Evolutionary conservation across 805 yeast species (phyloP).

Genomic region (Starmerella khaoyaiensis): DNA sequence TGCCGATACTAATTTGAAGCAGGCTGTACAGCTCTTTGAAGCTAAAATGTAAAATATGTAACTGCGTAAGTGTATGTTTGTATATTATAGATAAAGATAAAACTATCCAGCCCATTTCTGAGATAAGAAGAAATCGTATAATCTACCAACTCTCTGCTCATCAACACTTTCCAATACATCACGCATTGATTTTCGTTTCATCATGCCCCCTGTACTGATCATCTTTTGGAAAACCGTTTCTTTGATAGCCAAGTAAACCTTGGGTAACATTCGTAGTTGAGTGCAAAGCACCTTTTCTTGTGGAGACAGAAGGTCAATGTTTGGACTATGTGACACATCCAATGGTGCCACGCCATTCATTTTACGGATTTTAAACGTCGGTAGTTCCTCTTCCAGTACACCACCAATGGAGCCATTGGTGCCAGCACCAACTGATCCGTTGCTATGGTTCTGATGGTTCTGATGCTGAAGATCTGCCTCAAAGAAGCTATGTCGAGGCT

Average conservation of each 20-base stretch:
- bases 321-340: slow-evolving; percentile 50
- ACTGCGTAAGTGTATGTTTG: not conserved
- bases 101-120: slow-evolving; percentile 61
- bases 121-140: slow-evolving; percentile 82
- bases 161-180: slow-evolving; percentile 67
- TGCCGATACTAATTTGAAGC: slow-evolving; percentile 18
- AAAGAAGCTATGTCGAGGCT: slow-evolving; percentile 16
- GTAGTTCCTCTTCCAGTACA: slow-evolving; percentile 15
- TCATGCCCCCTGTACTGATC: slow-evolving; percentile 65
- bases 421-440: not conserved
- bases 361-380: slow-evolving; percentile 25
- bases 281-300: slow-evolving; percentile 83
- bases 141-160: slow-evolving; percentile 69
- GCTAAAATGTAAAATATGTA: slow-evolving; percentile 12
- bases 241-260: slow-evolving; percentile 86
- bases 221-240: slow-evolving; percentile 81
- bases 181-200: slow-evolving; percentile 76
- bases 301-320: slow-evolving; percentile 66
- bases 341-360: slow-evolving; percentile 26
- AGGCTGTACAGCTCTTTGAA: slow-evolving; percentile 21
- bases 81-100: not conserved
- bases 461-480: slow-evolving; percentile 12
- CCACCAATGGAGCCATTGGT: slow-evolving; percentile 9
- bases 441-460: not conserved
- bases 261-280: slow-evolving; percentile 72